phyloP scores from a whole-genome alignment of 31 red algal genomes.

The Bonnemaisonia californica region DNA sequence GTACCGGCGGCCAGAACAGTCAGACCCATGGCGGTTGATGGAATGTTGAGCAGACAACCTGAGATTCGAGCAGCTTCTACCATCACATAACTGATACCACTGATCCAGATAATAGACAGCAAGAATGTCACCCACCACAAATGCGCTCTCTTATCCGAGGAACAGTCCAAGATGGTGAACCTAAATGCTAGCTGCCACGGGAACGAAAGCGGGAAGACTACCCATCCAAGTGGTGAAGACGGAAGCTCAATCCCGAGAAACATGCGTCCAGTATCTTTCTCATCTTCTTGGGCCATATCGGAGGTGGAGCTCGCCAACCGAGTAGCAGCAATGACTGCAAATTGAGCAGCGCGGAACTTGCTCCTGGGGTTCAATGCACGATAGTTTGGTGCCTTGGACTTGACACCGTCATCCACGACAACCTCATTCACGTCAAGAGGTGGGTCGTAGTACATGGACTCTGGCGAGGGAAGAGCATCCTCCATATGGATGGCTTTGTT shows the following conservation, averaged over 20 bases:
- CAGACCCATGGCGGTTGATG: slow-evolving; percentile 65
- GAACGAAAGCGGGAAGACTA: slow-evolving; percentile 61
- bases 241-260: slow-evolving; percentile 62
- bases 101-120: slow-evolving; percentile 68
- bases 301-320: slow-evolving; percentile 36
- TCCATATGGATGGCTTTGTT: slow-evolving; percentile 2
- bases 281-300: slow-evolving; percentile 3
- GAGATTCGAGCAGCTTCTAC: slow-evolving; percentile 64
- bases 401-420: not conserved
- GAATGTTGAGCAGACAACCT: slow-evolving; percentile 76
- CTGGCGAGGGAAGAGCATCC: not conserved
- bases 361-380: slow-evolving; percentile 25
- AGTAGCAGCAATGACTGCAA: slow-evolving; percentile 69
- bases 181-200: slow-evolving; percentile 61
- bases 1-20: slow-evolving; percentile 83
- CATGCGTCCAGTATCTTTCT: slow-evolving; percentile 19
- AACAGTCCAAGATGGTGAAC: slow-evolving; percentile 73
- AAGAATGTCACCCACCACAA: slow-evolving; percentile 74
- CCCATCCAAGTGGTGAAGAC: slow-evolving; percentile 41
- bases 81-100: slow-evolving; percentile 81
- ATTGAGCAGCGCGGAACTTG: slow-evolving; percentile 59
- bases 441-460: not conserved
- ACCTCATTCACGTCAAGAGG: not conserved
- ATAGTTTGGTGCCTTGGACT: slow-evolving; percentile 19
- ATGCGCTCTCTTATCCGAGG: slow-evolving; percentile 42